Percentiles rank a stretch among this genome's conserved stretches.
These are phyloP conservation scores for Singerocomus inundabilis DNA, from an alignment of 1,284 basidiomycete species.

Conservation along the genomic window DNA sequence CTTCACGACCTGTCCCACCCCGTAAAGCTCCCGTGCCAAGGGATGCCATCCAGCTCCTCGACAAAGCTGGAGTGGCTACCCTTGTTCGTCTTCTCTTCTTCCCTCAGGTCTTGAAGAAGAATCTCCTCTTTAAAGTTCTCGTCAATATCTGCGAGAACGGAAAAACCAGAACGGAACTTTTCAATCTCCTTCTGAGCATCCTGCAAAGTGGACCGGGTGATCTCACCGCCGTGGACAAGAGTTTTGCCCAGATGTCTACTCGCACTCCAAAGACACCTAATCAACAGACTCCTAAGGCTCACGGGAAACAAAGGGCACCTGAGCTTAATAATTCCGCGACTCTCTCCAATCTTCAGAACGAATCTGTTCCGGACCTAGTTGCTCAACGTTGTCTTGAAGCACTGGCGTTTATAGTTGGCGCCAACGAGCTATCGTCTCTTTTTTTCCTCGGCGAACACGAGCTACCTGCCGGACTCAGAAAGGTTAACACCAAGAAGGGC, in stretches of 20 bases:
- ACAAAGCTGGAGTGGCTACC: constrained; percentile 87
- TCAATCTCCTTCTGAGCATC: constrained; percentile 90
- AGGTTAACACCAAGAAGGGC: constrained; percentile 73
- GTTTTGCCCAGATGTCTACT: constrained; percentile 90
- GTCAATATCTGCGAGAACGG: constrained; percentile 95
- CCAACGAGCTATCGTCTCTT: constrained; percentile 79
- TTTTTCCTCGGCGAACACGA: constrained; percentile 97
- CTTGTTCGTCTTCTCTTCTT: constrained; percentile 95
- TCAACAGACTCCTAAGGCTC: constrained; percentile 60
- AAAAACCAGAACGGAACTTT: constrained; percentile 88
- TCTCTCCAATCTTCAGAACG: constrained; percentile 69
- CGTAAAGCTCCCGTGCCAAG: constrained; percentile 59
- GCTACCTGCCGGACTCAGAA: constrained; percentile 71
- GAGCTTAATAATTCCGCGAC: constrained; percentile 53
- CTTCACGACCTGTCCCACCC: constrained; percentile 36
- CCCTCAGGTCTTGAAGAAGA: constrained; percentile 88
- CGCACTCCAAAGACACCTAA: constrained; percentile 58
- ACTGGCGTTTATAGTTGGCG: constrained; percentile 79
- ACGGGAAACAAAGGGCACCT: constrained; percentile 65
- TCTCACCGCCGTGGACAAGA: constrained; percentile 88
- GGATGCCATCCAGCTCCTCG: constrained; percentile 93
- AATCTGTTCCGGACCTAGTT: constrained; percentile 86
- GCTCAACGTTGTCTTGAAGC: constrained; percentile 92
- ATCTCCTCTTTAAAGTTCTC: constrained; percentile 85
- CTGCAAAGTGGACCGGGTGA: constrained; percentile 95